Evolutionary conservation across 23 red algal species (phyloP).

Genomic region (Gracilaria vermiculophylla): DNA sequence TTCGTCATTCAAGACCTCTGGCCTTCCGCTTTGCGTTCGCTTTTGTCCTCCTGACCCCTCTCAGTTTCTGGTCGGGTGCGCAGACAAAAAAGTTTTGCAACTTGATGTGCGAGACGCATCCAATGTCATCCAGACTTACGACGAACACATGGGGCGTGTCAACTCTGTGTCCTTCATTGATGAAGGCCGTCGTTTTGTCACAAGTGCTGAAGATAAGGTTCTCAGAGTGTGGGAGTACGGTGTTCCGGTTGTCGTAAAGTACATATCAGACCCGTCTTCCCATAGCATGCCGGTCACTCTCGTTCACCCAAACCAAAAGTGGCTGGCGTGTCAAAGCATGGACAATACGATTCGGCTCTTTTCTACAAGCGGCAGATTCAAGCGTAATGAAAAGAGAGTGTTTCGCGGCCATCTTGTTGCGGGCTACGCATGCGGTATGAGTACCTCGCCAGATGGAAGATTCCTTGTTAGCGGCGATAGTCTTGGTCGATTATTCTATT

Average conservation of each 20-base stretch:
- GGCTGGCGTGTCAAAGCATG: conserved; percentile 67
- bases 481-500: conserved; percentile 78
- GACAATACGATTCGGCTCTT: conserved; percentile 82
- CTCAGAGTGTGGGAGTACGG: conserved; percentile 91
- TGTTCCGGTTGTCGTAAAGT: conserved; percentile 85
- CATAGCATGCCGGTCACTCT: conserved; percentile 61
- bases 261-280: conserved; percentile 72
- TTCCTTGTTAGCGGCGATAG: conserved; percentile 81
- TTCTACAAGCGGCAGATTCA: conserved; percentile 60
- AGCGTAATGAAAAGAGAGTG: conserved; percentile 62
- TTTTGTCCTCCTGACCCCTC: conserved; percentile 8
- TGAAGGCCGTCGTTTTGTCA: conserved; percentile 72
- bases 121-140: conserved; percentile 74
- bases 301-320: conserved; percentile 79
- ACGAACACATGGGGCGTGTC: conserved; percentile 83
- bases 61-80: conserved; percentile 78
- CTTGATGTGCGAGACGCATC: conserved; percentile 69
- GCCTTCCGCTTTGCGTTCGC: conserved; percentile 30
- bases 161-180: conserved; percentile 87
- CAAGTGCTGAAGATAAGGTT: conserved; percentile 83
- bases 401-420: conserved; percentile 87
- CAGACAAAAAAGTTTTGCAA: conserved; percentile 76
- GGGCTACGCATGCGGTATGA: conserved; percentile 74
- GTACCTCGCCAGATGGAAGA: conserved; percentile 76
- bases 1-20: conserved; percentile 25